Base-by-base conservation (phyloP, 768 basidiomycete genomes). In the Leucosporidium scottii region DNA sequence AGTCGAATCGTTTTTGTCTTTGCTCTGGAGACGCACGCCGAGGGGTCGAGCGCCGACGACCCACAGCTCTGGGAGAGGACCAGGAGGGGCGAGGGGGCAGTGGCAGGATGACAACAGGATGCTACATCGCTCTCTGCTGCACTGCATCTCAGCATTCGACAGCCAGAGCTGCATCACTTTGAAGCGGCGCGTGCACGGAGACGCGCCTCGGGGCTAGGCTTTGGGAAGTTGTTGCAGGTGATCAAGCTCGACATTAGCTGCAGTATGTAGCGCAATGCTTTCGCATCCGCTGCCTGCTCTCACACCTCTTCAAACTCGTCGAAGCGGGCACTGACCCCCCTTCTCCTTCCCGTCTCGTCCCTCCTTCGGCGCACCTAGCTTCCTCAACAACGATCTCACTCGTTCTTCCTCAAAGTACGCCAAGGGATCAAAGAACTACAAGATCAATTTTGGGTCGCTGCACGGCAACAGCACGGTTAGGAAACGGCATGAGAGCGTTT, bases 321-420 rank as follows among this genome's bases (percentile, higher is more conserved):
- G 12, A 28, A 23, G 7, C 28, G 0, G 9, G n/a, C 25, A 23
- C 39, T 12, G 7, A 15, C n/a, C 31, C 23, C 59, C 36, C 18
- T 27, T 58, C 34, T 53, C 34, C 39, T 15, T 44, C 13, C 39
- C 39, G 39, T 44, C 39, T 44, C 13, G 39, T 44, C 39, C 39
- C 9, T n/a, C 13, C 31, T 34, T n/a, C 54, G n/a, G 17, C 7
- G 10, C 31, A 1, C 20, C 0, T 51, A 72, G 71, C 3, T 72
- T 72, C 68, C 67, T 72, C 27, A 1, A 25, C 4, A 67, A 66
- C 53, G 71, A 72, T 30, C 55, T 72, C 25, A 34, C 28, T 13
- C 68, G 68, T 4, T 63, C 64, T 0, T 51, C 58, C 39, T 49
- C 51, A 51, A 69, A 66, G 49, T 64, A 49, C 25, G n/a, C n/a